Percentiles rank a stretch among this genome's conserved stretches.
These are phyloP conservation scores for Aspergillus incahuasiensis DNA, from an alignment of 495 filamentous ascomycete genomes.

Conservation along the genomic window DNA sequence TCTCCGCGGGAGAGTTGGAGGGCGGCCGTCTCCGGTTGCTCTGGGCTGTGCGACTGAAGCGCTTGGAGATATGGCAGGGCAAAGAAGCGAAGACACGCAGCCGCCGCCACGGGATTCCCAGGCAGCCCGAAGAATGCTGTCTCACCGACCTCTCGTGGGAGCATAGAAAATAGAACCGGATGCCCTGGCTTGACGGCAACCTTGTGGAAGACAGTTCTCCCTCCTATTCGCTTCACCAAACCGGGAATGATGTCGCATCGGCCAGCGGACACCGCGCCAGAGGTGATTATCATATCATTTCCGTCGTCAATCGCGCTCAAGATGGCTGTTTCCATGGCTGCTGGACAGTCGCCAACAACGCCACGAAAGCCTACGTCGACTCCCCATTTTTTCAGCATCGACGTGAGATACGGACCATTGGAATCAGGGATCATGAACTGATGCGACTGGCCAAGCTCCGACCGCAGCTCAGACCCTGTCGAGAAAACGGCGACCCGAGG, in stretches of 20 bases:
- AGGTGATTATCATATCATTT: slow-evolving; percentile 14
- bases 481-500: slow-evolving; percentile 12
- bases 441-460: not conserved
- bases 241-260: slow-evolving; percentile 14
- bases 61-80: slow-evolving; percentile 5
- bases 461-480: slow-evolving; percentile 11
- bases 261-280: slow-evolving; percentile 15
- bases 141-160: not conserved
- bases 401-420: slow-evolving; percentile 16
- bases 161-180: slow-evolving; percentile 13
- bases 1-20: not conserved
- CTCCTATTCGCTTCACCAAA: slow-evolving; percentile 7
- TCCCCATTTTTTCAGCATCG: slow-evolving; percentile 1
- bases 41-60: not conserved
- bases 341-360: slow-evolving; percentile 3
- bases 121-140: slow-evolving; percentile 15
- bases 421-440: slow-evolving; percentile 7
- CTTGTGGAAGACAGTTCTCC: slow-evolving; percentile 11
- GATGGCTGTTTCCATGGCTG: not conserved
- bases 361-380: slow-evolving; percentile 14
- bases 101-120: slow-evolving; percentile 15
- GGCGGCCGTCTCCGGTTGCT: not conserved
- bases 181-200: slow-evolving; percentile 15
- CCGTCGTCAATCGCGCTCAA: not conserved
- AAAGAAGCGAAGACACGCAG: slow-evolving; percentile 15